These are phyloP conservation scores for Aspergillus sclerotiicarbonarius DNA, from an alignment of 495 filamentous ascomycete genomes.

Conservation along the genomic window DNA sequence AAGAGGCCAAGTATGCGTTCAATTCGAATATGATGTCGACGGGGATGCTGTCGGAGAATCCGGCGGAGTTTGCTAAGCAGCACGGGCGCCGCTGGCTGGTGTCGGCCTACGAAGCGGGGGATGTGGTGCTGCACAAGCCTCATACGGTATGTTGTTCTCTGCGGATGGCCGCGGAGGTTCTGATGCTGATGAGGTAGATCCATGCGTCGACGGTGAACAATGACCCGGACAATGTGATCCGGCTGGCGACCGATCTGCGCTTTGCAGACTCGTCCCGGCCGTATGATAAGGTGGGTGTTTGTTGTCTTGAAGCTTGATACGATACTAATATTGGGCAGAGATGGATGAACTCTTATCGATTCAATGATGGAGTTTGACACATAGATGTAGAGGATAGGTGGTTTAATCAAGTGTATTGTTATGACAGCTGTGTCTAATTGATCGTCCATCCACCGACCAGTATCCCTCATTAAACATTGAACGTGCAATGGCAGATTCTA, in stretches of 20 bases:
- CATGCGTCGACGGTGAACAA: slow-evolving; percentile 57
- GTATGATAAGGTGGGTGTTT: slow-evolving; percentile 41
- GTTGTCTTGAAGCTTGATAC: background rate
- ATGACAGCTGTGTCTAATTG: background rate
- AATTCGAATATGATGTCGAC: slow-evolving; percentile 58
- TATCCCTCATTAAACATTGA: background rate
- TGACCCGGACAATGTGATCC: slow-evolving; percentile 53
- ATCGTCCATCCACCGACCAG: background rate
- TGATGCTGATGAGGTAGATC: slow-evolving; percentile 34
- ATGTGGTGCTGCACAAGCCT: slow-evolving; percentile 59
- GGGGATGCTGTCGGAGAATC: slow-evolving; percentile 46
- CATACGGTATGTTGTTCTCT: slow-evolving; percentile 40
- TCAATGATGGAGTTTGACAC: slow-evolving; percentile 34
- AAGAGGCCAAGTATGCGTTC: slow-evolving; percentile 53
- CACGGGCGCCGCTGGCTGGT: slow-evolving; percentile 52
- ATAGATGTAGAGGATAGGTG: background rate
- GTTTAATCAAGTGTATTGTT: background rate
- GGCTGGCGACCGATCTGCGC: slow-evolving; percentile 56
- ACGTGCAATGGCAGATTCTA: slow-evolving; percentile 14
- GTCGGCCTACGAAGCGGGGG: slow-evolving; percentile 57
- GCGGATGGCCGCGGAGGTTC: background rate
- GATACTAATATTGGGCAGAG: slow-evolving; percentile 20
- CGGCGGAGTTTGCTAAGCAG: slow-evolving; percentile 41
- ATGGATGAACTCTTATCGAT: slow-evolving; percentile 39
- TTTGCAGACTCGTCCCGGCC: slow-evolving; percentile 52